Evolutionary conservation across 2,329 filamentous ascomycete species (phyloP), one percentile per base, ranked within the genome.

Genomic region (Colletotrichum liriopes): DNA sequence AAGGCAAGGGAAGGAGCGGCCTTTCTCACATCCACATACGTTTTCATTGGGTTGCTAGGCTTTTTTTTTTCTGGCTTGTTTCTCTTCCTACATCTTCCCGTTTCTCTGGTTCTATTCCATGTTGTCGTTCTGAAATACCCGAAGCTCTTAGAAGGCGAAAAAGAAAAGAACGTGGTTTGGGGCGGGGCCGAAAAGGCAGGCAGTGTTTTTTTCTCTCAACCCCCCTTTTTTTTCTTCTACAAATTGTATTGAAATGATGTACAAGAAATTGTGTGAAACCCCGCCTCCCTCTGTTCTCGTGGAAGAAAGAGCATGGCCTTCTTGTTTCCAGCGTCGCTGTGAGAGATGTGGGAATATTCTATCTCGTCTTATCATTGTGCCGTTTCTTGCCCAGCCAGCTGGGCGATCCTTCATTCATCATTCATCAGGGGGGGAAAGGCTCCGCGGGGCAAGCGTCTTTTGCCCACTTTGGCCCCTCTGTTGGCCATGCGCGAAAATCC

Each of bases 61-160:
- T 65, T 63, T 47, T n/a, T 39, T 47, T 20, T 16, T 26, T 26
- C n/a, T 26, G 23, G 23, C 26, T n/a, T 39, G 59, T 47, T 47
- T 64, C 37, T 37, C 47, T 29, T 67, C 39, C 45, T 35, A 32
- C 55, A 55, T 51, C 45, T 56, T 60, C 39, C 32, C 35, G 47
- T 61, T 49, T 63, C 49, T 41, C 49, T 62, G 55, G 59, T 51
- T 65, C 67, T 65, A 49, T 64, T 71, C 65, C 54, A 65, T 71
- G 60, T 47, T 65, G 62, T 60, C 65, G 39, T 71, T 74, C 73
- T 73, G 66, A 73, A 74, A 73, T 74, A 74, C 73, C 73, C 71
- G 66, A 73, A 61, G 71, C 52, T 72, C 51, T 54, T 68, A 73
- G 62, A 67, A 72, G 67, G 71, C 63, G 59, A 64, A 60, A 55